Percentiles rank a stretch among this genome's conserved stretches.
These are phyloP conservation scores for Kluyveromyces dobzhanskii DNA, from an alignment of 805 yeast genomes.

Conservation along the genomic window DNA sequence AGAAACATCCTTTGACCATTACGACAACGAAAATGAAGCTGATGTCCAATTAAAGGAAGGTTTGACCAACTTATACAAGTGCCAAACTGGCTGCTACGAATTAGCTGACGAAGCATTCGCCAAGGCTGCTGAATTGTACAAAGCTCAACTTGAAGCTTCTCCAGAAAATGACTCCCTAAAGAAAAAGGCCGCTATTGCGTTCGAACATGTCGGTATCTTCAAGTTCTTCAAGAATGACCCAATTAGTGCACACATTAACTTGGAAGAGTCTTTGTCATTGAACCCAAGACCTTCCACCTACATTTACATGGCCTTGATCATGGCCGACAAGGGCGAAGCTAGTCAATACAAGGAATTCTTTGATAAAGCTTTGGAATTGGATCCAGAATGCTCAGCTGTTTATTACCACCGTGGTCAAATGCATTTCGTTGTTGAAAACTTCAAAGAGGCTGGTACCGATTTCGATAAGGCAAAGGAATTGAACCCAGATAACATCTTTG, in stretches of 20 bases:
- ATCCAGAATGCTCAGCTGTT: conserved; percentile 69
- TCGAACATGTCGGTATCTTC: conserved; percentile 78
- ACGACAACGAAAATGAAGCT: conserved; percentile 48
- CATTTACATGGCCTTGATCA: conserved; percentile 71
- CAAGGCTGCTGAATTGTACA: conserved; percentile 48
- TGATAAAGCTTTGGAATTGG: conserved; percentile 57
- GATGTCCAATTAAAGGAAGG: conserved; percentile 61
- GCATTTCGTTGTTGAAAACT: conserved; percentile 70
- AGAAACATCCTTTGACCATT: conserved; percentile 41
- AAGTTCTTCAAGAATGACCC: conserved; percentile 73
- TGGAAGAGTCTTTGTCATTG: conserved; percentile 57
- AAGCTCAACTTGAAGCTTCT: conserved; percentile 18
- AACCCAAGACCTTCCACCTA: conserved; percentile 75
- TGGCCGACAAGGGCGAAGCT: conserved; percentile 75
- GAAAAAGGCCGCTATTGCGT: conserved; percentile 55
- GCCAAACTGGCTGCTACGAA: conserved; percentile 32
- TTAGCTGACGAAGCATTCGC: conserved; percentile 35
- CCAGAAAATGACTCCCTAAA: conserved; percentile 23
- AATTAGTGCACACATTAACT: conserved; percentile 50
- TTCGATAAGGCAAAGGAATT: conserved; percentile 68
- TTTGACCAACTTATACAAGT: conserved; percentile 43
- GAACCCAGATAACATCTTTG: conserved; percentile 69
- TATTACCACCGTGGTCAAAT: conserved; percentile 95
- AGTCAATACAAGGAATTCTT: conserved; percentile 62
- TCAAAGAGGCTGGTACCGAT: conserved; percentile 60